Base-by-base conservation (phyloP, 1,139 yeast genomes). In the Lodderomyces theae region DNA sequence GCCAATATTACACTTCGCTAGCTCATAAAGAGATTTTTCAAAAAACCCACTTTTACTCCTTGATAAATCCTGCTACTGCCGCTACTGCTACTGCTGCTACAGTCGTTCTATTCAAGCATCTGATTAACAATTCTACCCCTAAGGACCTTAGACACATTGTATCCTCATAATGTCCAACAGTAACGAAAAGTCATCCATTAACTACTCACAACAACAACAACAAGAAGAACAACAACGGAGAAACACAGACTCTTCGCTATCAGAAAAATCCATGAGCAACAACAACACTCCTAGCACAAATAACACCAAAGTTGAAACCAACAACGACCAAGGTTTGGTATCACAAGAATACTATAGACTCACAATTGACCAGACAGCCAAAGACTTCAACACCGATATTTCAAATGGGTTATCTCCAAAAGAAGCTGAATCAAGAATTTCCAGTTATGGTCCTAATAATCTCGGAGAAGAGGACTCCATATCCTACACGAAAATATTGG, bases 391-490 rank as follows among this genome's bases (percentile, higher is more conserved):
- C 2, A 68, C 82, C 2, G 59, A 69, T 52, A 37, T 62, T 11
- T 57, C 63, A 2, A 63, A 61, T 42, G 90, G 92, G n/a, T 66
- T 82, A 33, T 48, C 71, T 2, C 48, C 57, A 2, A 46, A 50
- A 3, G 68, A 64, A 37, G 82, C 73, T 5, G 44, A 49, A 3
- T 43, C 52, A 5, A 45, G 46, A 12, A 42, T 44, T 5, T 42
- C 48, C 13, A 45, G 54, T 26, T 69, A 74, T 56, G 95, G 94
- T 5, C 68, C 65, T 29, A 86, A 86, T 58, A 66, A 66, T 22
- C 66, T 83, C 10, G 89, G 88, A 16, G 82, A 78, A 32, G 85
- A 73, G 35, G 72, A 69, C 29, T 73, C 74, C 33, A 76, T 83
- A 44, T 79, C 86, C n/a, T 60, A 78, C 37, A 48, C 72, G 25